phyloP scores from a whole-genome alignment of 176 grass and related monocot species.

The Poa annua region DNA sequence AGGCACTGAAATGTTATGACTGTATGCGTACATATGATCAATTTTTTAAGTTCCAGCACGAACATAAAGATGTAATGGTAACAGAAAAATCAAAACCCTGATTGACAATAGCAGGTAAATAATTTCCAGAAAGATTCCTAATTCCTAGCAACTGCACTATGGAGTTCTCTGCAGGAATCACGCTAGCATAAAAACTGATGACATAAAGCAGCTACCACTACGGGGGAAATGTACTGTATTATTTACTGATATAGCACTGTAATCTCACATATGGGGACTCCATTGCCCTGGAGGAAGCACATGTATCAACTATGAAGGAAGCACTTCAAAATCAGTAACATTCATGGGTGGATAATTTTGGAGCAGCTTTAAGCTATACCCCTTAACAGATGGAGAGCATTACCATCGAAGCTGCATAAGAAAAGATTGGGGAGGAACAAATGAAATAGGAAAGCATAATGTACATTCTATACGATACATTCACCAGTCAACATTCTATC shows the following conservation, averaged over 20 bases:
- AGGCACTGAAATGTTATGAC: neutral
- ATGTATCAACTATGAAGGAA: neutral
- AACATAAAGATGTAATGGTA: neutral
- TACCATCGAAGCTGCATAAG: neutral
- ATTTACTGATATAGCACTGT: neutral
- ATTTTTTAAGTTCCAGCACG: neutral
- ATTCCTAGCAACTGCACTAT: neutral
- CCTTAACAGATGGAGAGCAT: neutral
- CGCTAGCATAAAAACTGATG: neutral
- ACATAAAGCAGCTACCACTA: no score
- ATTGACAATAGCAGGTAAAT: neutral
- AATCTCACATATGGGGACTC: neutral
- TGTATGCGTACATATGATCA: neutral
- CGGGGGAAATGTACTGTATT: no score
- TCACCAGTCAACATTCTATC: neutral
- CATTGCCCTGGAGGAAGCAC: neutral
- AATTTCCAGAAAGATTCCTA: neutral
- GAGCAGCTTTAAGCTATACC: neutral
- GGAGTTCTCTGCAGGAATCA: slow-evolving; percentile 2
- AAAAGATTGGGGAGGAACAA: neutral
- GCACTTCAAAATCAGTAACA: neutral
- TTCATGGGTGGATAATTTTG: neutral
- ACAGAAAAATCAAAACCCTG: neutral
- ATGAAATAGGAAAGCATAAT: slow-evolving; percentile 1
- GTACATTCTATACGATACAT: neutral